Base-by-base conservation (phyloP, 2,329 filamentous ascomycete species). In the Trichophyton schoenleinii region DNA sequence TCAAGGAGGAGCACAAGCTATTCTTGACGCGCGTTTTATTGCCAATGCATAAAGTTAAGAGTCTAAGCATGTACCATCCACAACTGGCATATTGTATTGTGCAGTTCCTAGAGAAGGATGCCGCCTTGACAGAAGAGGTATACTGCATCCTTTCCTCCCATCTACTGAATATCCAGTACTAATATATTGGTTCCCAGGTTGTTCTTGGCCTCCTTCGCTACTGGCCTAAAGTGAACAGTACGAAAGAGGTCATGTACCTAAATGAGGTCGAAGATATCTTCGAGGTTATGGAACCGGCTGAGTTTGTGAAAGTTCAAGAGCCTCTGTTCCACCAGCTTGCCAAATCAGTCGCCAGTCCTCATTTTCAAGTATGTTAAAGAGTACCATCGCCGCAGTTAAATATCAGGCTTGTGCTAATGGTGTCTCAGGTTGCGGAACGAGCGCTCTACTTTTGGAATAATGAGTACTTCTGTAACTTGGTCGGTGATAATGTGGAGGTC, bases 401-500 rank as follows among this genome's bases (percentile, higher is more conserved):
- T n/a, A 1, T n/a, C 57, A 20, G 49, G n/a, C 31, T 28, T 20
- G 58, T 64, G 57, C 64, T 68, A 64, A 66, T 63, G 60, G 4
- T 61, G 46, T n/a, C 25, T 38, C 64, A 85, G 82, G 94, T 99
- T 62, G 94, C 94, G 18, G 94, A 99, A 77, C 86, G 94, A 66
- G 94, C 94, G 3, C 81, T 99, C 31, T 99, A 99, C 78, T 99
- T 99, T 79, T 99, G 94, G 94, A 99, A 99, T 80, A 99, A 99
- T 71, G 94, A 99, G 74, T 99, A 99, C 74, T 99, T 99, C 78
- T 99, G 94, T 80, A 99, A 97, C 71, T 81, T 99, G 63, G 94
- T 99, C 67, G 96, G 91, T 78, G 94, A 99, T 77, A 99, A 99
- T 70, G 94, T 99, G 61, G 92, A 97, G 70, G 92, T 96, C 55